phyloP scores from a whole-genome alignment of 345 rosid species.

The Arabidopsis suecica region DNA sequence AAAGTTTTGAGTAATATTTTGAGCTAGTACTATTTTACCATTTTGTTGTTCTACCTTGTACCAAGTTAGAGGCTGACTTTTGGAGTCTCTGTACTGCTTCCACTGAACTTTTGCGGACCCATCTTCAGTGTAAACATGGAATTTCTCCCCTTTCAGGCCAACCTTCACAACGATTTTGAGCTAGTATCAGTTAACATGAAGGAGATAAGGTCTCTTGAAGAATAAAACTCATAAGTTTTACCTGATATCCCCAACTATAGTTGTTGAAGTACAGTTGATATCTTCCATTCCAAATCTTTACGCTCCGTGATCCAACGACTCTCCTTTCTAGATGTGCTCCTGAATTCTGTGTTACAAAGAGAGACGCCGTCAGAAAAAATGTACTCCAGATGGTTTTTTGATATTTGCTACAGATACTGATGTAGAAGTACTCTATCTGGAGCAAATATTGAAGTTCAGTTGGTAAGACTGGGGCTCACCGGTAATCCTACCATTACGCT shows the following conservation, averaged over 20 bases:
- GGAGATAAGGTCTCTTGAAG: conserved; percentile 22
- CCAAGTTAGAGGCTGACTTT: conserved; percentile 64
- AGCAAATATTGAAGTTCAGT: neutral
- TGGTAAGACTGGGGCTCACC: conserved; percentile 49
- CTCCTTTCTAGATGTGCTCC: conserved; percentile 74
- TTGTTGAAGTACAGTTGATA: conserved; percentile 48
- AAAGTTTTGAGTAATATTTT: conserved; percentile 24
- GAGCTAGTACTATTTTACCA: conserved; percentile 2
- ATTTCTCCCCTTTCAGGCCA: conserved; percentile 70
- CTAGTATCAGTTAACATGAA: conserved; percentile 30
- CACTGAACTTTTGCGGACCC: conserved; percentile 58
- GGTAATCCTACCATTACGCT: conserved; percentile 88
- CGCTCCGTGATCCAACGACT: conserved; percentile 57
- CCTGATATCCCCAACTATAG: conserved; percentile 78
- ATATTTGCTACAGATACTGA: neutral
- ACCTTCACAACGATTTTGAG: conserved; percentile 50
- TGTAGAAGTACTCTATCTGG: conserved; percentile 26
- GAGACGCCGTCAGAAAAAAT: conserved; percentile 6
- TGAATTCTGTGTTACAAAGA: conserved; percentile 53
- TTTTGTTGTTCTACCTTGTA: conserved; percentile 63
- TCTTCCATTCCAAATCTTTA: conserved; percentile 46
- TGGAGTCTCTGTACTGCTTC: conserved; percentile 51
- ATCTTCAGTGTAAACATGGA: conserved; percentile 50
- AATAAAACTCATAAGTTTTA: conserved; percentile 24
- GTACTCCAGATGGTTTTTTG: conserved; percentile 16